These are phyloP conservation scores for Botrytis tulipae DNA, from an alignment of 2,329 filamentous ascomycete species.

Conservation along the genomic window DNA sequence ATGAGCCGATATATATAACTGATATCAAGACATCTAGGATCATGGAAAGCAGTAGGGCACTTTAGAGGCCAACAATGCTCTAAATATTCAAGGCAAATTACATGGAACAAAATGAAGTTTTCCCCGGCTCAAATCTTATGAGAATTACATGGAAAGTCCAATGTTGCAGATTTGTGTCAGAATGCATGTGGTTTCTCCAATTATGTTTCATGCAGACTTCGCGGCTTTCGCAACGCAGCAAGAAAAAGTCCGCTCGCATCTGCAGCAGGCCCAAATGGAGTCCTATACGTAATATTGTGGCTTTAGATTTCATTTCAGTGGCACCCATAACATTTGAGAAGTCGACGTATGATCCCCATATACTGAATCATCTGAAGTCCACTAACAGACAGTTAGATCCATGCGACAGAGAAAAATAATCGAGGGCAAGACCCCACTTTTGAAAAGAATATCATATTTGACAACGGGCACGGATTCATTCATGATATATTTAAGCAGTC, in stretches of 20 bases:
- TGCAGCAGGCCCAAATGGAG: slow-evolving; percentile 3
- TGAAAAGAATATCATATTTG: slow-evolving; percentile 1
- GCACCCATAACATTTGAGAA: not conserved
- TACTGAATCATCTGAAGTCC: not conserved
- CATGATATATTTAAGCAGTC: slow-evolving; percentile 13
- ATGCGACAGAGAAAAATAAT: not conserved
- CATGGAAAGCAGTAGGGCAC: not conserved
- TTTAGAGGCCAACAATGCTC: not conserved
- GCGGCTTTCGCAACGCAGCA: not conserved
- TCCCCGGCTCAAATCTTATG: not conserved
- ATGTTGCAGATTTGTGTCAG: not conserved
- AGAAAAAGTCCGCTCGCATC: not conserved
- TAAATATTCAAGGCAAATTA: not conserved
- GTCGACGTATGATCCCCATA: not conserved
- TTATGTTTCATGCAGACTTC: not conserved
- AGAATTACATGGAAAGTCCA: not conserved
- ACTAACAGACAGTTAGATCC: not conserved
- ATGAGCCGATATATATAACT: not conserved
- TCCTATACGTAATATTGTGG: not conserved
- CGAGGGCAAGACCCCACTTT: not conserved
- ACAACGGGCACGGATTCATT: slow-evolving; percentile 4
- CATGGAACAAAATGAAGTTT: not conserved
- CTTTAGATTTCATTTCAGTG: not conserved
- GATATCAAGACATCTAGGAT: not conserved
- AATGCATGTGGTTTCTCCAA: not conserved